Evolutionary conservation across 805 yeast genomes (phyloP).

Genomic region (Nakazawaea pomicola): DNA sequence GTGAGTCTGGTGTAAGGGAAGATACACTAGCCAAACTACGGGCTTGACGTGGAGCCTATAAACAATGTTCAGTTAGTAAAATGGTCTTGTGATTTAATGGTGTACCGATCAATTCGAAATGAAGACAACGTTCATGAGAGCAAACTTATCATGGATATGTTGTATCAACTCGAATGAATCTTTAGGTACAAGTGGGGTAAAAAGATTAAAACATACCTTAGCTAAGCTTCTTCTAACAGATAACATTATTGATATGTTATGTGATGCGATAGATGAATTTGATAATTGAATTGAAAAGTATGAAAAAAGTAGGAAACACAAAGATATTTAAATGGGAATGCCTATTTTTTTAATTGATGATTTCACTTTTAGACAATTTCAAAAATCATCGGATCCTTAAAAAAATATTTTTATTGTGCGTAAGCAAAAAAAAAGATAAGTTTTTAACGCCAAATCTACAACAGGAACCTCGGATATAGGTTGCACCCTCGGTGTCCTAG

Average conservation of each 20-base stretch:
- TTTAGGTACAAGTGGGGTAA: too few relatives aligned
- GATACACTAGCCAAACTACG: slow-evolving; percentile 52
- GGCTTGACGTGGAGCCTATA: slow-evolving; percentile 18
- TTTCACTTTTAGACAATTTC: not conserved
- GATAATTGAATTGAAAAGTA: not conserved
- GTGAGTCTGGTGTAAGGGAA: slow-evolving; percentile 46
- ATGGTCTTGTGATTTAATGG: too few relatives aligned
- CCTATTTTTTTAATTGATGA: not conserved
- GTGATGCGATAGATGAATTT: not conserved
- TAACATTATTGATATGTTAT: slow-evolving; percentile 3
- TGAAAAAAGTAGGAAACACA: not conserved
- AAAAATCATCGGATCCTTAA: not conserved
- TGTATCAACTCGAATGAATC: too few relatives aligned
- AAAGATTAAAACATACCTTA: slow-evolving; percentile 8
- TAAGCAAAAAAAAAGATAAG: not conserved
- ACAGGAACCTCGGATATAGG: too few relatives aligned
- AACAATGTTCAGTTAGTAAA: not conserved
- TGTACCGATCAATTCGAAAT: too few relatives aligned
- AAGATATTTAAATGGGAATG: not conserved
- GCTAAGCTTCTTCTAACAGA: slow-evolving; percentile 9
- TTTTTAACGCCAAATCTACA: too few relatives aligned
- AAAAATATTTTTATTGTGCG: not conserved
- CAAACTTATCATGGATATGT: too few relatives aligned
- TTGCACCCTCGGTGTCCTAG: too few relatives aligned
- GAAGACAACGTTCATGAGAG: too few relatives aligned